Evolutionary conservation across 1,284 basidiomycete genomes (phyloP), one percentile per base, ranked within the genome.

Genomic region (Takashimella tepidaria): DNA sequence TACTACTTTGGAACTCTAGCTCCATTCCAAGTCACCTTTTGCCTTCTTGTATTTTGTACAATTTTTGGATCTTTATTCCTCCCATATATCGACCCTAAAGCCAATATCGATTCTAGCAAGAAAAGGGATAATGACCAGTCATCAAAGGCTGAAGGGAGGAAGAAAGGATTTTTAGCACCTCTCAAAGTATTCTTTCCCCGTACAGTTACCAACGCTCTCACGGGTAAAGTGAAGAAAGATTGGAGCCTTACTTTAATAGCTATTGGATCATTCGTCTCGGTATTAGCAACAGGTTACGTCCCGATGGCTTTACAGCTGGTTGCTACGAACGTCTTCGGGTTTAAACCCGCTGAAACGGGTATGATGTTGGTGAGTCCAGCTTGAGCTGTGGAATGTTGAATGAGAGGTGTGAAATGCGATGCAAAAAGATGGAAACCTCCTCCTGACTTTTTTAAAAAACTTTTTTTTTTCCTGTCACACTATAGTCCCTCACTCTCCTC

Each of bases 251-350:
- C 64, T 5, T 51, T 75, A 5, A 59, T 77, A 8, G 72, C 60
- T 5, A 5, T 64, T 1, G 74, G 74, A 6, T 61, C 61, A 1
- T 76, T 75, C 62, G 54, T 68, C 51, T 62, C 63, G 16, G 72
- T 74, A 3, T 60, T 76, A 2, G 75, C 74, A 0, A 69, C 70
- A 5, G 66, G 65, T 3, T 75, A 71, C 52, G 67, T 73, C 0
- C 62, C 68, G 23, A 60, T 74, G 53, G 67, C 67, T 27, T 57
- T 76, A 23, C 74, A 75, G 56, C 56, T 75, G 6, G 59, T 69
- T 11, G 67, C 63, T 5, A 73, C 68, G 3, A 69, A 73, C 37
- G 61, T 59, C 1, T 73, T 67, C 52, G 67, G 59, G 5, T 74
- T 73, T 56, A 57, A 46, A 16, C 67, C 72, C 1, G 61, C 60